Conservation (phyloP, 495 filamentous ascomycete species). For the Neurospora discreta region DNA sequence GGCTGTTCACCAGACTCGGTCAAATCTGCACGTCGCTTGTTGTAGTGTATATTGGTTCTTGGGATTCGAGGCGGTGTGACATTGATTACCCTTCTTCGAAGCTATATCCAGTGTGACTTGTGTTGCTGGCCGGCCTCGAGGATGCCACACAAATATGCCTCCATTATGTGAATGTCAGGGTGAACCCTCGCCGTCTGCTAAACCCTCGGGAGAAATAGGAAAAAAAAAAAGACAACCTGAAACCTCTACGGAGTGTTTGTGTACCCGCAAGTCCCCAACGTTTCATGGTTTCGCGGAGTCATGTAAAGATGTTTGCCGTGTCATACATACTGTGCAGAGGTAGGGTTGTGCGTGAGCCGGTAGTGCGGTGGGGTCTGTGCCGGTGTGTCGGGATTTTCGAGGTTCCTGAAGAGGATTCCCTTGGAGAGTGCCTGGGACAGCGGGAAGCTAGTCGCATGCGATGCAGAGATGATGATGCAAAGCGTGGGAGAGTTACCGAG, state of each 20-base stretch:
- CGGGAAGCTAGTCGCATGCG: background rate
- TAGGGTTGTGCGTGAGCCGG: background rate
- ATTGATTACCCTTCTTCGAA: background rate
- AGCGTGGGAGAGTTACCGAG: background rate
- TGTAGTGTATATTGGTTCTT: background rate
- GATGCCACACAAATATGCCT: background rate
- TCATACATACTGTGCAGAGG: no score
- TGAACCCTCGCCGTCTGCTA: background rate
- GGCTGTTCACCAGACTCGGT: background rate
- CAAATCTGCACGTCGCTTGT: background rate
- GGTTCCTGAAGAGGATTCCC: background rate
- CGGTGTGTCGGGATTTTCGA: background rate
- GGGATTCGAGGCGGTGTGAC: background rate
- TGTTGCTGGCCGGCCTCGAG: background rate
- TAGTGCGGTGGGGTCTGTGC: background rate
- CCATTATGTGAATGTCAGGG: background rate
- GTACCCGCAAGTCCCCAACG: background rate
- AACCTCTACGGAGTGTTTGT: background rate
- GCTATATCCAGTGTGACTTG: background rate
- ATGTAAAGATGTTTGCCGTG: background rate
- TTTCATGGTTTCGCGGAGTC: background rate
- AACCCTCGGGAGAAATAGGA: background rate
- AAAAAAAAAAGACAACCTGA: background rate
- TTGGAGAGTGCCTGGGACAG: background rate
- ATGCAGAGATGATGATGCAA: background rate